Base-by-base conservation (phyloP, 305 asterid species). In the Nicotiana rustica region DNA sequence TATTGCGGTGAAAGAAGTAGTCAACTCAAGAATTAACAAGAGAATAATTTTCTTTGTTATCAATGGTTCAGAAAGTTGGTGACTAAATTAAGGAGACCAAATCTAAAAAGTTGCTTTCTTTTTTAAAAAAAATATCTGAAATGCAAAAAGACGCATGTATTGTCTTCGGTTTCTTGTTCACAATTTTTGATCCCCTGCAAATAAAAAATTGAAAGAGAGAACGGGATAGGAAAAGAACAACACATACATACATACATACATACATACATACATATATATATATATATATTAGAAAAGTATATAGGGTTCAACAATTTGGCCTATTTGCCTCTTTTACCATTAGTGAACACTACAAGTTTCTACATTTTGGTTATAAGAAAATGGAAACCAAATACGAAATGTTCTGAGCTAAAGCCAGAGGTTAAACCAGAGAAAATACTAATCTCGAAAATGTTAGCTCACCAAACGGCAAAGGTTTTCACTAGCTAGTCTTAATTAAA, bases 331-430 rank as follows among this genome's bases (percentile, higher is more conserved):
- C 64, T 47, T 73, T 52, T 25, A 7, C 44, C 44, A 75, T 75
- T 75, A 75, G 64, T 75, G 64, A 52, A 29, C 44, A 75, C 65
- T 75, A 52, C 79, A 75, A 75, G 65, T 75, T 75, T 75, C 79
- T 73, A 59, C 41, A 49, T 49, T 73, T 25, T 49, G 38, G 79
- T 47, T 49, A 52, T 13, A 52, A 14, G 79, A 25, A 49, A 73
- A 6, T 49, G 79, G 44, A 49, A 25, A 14, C 64, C 29, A 19
- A 75, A 49, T 75, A 4, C 25, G 29, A 19, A 75, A 49, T 75
- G n/a, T 75, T 75, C 25, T 21, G 21, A 75, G 35, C 64, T 75
- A 1, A 61, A 61, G 79, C 64, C 44, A 25, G 44, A 49, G 60
- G 64, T 2, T 57, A 57, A 57, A 7, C 64, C 3, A n/a, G 79